Conservation (phyloP, 129 eudicot genomes). For the Calendula officinalis region DNA sequence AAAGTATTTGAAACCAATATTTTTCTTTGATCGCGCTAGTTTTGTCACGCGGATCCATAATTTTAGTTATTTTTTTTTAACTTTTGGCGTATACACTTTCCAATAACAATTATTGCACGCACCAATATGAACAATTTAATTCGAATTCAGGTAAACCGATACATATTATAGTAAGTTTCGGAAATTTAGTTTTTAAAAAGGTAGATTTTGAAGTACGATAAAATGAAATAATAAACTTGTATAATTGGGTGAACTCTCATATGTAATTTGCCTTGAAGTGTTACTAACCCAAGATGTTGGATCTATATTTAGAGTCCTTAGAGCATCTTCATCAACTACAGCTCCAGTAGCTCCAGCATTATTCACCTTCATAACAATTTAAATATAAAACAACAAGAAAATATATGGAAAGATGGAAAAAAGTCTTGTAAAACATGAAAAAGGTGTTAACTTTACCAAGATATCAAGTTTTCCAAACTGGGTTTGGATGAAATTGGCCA, state of each 20-base stretch:
- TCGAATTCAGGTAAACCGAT: too few species aligned
- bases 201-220: too few species aligned
- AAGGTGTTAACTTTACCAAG: constrained; percentile 46
- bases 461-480: constrained; percentile 70
- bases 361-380: constrained; percentile 45
- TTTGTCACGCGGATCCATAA: too few species aligned
- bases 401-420: not conserved
- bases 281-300: constrained; percentile 59
- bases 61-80: too few species aligned
- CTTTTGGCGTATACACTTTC: too few species aligned
- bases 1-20: too few species aligned
- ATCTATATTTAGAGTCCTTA: constrained; percentile 62
- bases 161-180: too few species aligned
- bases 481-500: constrained; percentile 48
- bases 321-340: constrained; percentile 61
- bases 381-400: not conserved
- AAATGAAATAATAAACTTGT: not conserved
- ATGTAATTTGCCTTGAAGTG: too few species aligned
- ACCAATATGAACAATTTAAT: too few species aligned
- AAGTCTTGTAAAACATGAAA: not conserved
- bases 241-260: not conserved
- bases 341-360: constrained; percentile 78
- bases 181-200: too few species aligned
- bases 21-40: too few species aligned
- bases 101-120: too few species aligned